Conservation (phyloP, 305 asterid genomes). For the Fraxinus greggii region DNA sequence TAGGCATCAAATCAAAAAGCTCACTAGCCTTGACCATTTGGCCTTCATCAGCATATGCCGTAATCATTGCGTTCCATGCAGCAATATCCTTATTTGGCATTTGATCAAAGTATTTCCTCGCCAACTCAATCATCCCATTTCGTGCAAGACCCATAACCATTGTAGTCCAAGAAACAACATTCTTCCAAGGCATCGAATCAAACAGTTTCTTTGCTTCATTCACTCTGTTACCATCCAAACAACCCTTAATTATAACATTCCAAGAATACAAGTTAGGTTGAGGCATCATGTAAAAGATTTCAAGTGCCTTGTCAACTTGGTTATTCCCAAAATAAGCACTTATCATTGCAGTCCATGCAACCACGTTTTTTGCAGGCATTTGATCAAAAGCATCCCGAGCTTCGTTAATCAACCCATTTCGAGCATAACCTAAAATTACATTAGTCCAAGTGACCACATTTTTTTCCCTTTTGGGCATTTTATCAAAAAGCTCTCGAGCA, state of each 20-base stretch:
- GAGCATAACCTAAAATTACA: constrained; percentile 56
- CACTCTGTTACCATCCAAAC: constrained; percentile 46
- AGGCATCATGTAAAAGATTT: constrained; percentile 61
- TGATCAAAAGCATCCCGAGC: constrained; percentile 58
- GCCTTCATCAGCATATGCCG: constrained; percentile 58
- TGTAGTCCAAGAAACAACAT: constrained; percentile 71
- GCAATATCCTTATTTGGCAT: constrained; percentile 69
- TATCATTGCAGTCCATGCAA: constrained; percentile 76
- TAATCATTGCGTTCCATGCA: constrained; percentile 89
- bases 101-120: constrained; percentile 62
- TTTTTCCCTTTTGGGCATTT: constrained; percentile 64
- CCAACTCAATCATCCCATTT: constrained; percentile 52
- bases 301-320: constrained; percentile 54
- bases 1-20: constrained; percentile 47
- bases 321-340: constrained; percentile 53
- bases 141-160: constrained; percentile 71
- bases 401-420: constrained; percentile 56
- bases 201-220: constrained; percentile 52
- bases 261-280: constrained; percentile 62
- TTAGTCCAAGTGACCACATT: constrained; percentile 73
- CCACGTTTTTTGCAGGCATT: constrained; percentile 62
- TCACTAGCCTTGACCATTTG: constrained; percentile 49
- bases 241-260: constrained; percentile 60
- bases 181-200: constrained; percentile 53
- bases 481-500: constrained; percentile 50